Evolutionary conservation across 2,329 filamentous ascomycete species (phyloP), one percentile per base, ranked within the genome.

Genomic region (Scleromitrula shiraiana): DNA sequence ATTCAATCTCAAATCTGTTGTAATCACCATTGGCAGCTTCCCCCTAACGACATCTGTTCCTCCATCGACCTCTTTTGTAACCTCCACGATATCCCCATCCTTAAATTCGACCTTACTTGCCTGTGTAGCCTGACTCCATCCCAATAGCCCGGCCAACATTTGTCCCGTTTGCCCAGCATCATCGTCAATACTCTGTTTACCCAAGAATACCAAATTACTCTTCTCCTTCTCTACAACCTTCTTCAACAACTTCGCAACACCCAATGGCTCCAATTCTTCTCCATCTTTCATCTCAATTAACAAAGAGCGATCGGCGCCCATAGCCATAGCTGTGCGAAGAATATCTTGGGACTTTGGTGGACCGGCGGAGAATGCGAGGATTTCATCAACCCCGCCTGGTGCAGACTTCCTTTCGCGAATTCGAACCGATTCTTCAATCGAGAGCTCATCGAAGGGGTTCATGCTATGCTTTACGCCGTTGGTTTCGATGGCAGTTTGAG

Each of bases 401-500:
- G 80, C 80, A 48, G 70, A 68, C 68, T 87, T 85, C 74, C 87
- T 85, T 68, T 97, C 91, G 68, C 93, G 90, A 65, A 98, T 85
- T 33, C 88, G 88, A 43, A 96, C 87, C 43, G 90, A 88, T 73
- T 97, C 93, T 72, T 98, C 93, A 68, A 98, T 82, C 36, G 89
- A 94, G 63, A 98, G 86, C 69, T 98, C 93, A 75, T 98, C 93
- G 71, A 98, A 98, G 17, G 93, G 93, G 76, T 97, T 98, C 80
- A 98, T 91, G 66, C 84, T 90, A 77, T 97, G 91, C 72, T 97
- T 97, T 64, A 97, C 89, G 59, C 87, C 87, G 56, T 83, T 77
- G 47, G 87, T 95, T 71, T 96, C 91, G 70, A 98, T 85, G 64
- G 82, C 91, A 53, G 91, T 96, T 70, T 80, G 75, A 56, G 79